These are phyloP conservation scores for Podospora bellae-mahoneyi DNA, from an alignment of 495 filamentous ascomycete species.

Conservation along the genomic window DNA sequence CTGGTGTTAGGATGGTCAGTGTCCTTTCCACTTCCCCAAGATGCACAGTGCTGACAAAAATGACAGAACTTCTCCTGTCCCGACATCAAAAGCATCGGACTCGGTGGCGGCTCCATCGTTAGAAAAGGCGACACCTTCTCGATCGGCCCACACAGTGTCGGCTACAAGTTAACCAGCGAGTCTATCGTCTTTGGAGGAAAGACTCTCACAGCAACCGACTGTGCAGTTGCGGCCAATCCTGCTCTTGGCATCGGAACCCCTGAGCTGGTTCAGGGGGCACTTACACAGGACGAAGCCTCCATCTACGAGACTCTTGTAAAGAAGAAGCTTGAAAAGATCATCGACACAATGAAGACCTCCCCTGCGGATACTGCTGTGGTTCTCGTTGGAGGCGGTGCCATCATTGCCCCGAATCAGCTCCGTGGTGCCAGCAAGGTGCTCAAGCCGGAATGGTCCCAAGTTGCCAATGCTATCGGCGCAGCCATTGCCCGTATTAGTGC, in stretches of 20 bases:
- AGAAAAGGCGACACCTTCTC: slow-evolving; percentile 36
- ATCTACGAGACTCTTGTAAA: slow-evolving; percentile 29
- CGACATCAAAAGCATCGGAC: slow-evolving; percentile 50
- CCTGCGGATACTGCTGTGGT: slow-evolving; percentile 44
- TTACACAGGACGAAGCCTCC: slow-evolving; percentile 18
- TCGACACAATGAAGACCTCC: slow-evolving; percentile 50
- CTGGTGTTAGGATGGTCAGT: slow-evolving; percentile 41
- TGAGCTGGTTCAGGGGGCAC: slow-evolving; percentile 16
- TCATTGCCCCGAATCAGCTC: slow-evolving; percentile 36
- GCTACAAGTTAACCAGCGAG: slow-evolving; percentile 48
- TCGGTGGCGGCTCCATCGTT: slow-evolving; percentile 54
- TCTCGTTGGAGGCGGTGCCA: slow-evolving; percentile 44
- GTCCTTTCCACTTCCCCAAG: neutral
- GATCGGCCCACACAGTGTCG: slow-evolving; percentile 56
- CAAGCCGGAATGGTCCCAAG: slow-evolving; percentile 36
- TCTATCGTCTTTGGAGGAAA: slow-evolving; percentile 51
- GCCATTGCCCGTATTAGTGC: slow-evolving; percentile 53
- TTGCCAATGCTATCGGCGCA: slow-evolving; percentile 58
- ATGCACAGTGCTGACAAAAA: neutral
- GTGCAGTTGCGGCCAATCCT: slow-evolving; percentile 37
- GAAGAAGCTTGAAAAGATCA: slow-evolving; percentile 42
- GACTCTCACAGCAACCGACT: slow-evolving; percentile 50
- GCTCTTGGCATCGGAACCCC: slow-evolving; percentile 32
- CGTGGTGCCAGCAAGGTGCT: slow-evolving; percentile 36
- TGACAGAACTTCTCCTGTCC: slow-evolving; percentile 44